Base-by-base conservation (phyloP, 768 basidiomycete species). In the Phanerochaete sordida region DNA sequence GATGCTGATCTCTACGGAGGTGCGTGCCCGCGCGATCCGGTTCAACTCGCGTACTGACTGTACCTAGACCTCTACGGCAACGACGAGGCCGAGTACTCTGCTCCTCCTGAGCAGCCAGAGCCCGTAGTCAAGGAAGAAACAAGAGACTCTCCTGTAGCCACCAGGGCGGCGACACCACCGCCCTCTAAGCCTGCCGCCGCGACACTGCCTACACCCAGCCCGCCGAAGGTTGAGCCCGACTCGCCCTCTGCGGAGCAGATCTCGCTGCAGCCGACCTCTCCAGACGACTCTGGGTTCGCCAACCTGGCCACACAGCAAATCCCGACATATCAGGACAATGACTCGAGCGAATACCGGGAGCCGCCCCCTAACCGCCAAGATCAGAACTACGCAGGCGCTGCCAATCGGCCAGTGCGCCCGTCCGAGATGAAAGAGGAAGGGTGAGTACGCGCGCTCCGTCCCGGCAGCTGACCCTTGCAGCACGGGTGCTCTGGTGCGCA, bases 371-470 rank as follows among this genome's bases (percentile, higher is more conserved):
- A 72, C 43, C 71, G 73, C 27, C 71, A 59, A 24, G 75, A 78
- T 16, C 76, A 77, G 26, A 76, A 68, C 30, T 82, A 78, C 59
- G 77, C 77, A 26, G 56, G 48, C 26, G 74, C 75, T 54, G 78
- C 79, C 24, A 85, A 89, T 70, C 82, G 91, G 47, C 86, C 83
- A 33, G 76, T 94, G 16, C 82, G 91, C 33, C 91, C 91, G 19
- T 88, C 88, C 12, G 94, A 97, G 74, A 94, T 93, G 92, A 93
- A 94, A 74, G 95, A 97, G 67, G 95, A 96, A 90, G 95, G 95
- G 95, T 98, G 84, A 93, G 94, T 83, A 56, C 35, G 43, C 23
- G 60, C 51, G 57, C 43, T 56, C 52, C 15, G 28, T 52, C 50
- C 43, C 55, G 47, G 35, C 49, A 24, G 35, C 65, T 65, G 53